Base-by-base conservation (phyloP, 805 yeast species). In the Wilhelminamyces savonicus region DNA sequence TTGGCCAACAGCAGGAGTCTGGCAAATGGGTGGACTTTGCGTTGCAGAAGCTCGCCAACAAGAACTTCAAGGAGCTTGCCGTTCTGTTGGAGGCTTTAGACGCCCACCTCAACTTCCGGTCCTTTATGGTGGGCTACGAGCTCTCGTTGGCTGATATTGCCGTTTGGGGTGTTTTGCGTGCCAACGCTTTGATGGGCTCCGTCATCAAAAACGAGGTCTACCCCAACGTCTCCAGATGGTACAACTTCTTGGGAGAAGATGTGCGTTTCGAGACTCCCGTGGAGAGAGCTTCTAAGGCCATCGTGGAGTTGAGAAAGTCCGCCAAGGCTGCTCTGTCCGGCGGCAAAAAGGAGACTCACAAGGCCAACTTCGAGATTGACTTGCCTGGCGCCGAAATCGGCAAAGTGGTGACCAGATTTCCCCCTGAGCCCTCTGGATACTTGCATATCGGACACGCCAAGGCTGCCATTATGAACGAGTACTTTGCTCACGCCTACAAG, bases 351-450 rank as follows among this genome's bases (percentile, higher is more conserved):
- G 92, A 85, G 60, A 68, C 78, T 30, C 94, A 86, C 71, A 85
- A 86, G 66, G 97, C 98, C 39, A 88, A 82, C 59, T 92, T 82
- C 46, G 97, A 88, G 56, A 92, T 92, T 50, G 92, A 85, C 50
- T 75, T 92, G 43, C 83, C 82, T 36, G 94, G 78, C 55, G 99
- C 99, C 35, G 78, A 74, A 50, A 78, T 82, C 34, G 99, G 99
- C 42, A 69, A 88, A 62, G 99, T 92, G 34, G 97, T 94, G 31
- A 94, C 98, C 31, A 82, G 99, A 66, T 92, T 92, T 78, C 98
- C 95, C 30, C 99, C 99, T 42, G 99, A 92, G 69, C 99, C 99
- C 37, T 84, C 95, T 65, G 99, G 99, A 66, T 92, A 88, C 62
- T 74, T 92, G 62, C 99, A 92, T 64, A 92, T 92, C 63, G 99